These are phyloP conservation scores for Candida berthetii DNA, from an alignment of 805 yeast species.

Conservation along the genomic window DNA sequence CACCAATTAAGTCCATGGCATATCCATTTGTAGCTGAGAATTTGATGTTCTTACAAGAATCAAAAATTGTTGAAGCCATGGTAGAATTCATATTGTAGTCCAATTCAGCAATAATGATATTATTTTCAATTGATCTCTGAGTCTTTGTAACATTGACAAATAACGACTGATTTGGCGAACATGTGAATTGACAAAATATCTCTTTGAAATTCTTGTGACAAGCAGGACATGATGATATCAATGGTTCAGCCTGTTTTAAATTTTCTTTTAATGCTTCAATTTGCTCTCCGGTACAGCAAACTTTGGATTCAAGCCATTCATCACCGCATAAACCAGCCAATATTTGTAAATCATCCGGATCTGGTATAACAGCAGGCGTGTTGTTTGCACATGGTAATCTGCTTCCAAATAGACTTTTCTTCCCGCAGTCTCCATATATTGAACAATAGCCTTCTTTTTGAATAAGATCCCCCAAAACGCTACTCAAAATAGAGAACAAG, in stretches of 20 bases:
- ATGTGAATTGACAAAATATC: conserved; percentile 82
- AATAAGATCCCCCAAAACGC: neutral
- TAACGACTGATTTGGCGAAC: conserved; percentile 76
- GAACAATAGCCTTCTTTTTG: conserved; percentile 19
- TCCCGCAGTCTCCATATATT: conserved; percentile 58
- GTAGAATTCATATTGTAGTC: conserved; percentile 51
- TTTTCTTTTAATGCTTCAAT: conserved; percentile 47
- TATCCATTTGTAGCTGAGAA: conserved; percentile 92
- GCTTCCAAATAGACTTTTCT: conserved; percentile 69
- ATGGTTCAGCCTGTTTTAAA: conserved; percentile 67
- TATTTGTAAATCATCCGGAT: conserved; percentile 32
- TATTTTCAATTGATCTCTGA: conserved; percentile 41
- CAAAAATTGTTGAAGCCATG: conserved; percentile 62
- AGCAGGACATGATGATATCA: conserved; percentile 91
- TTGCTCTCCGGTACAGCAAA: conserved; percentile 74
- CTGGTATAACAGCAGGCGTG: conserved; percentile 40
- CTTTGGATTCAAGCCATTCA: conserved; percentile 43
- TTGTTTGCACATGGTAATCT: conserved; percentile 74
- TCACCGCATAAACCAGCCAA: conserved; percentile 67
- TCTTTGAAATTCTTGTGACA: conserved; percentile 81
- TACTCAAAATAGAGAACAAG: no score
- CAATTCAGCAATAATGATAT: conserved; percentile 64
- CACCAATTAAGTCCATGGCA: conserved; percentile 96
- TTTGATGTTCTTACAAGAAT: conserved; percentile 85
- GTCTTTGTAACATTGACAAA: conserved; percentile 63